Evolutionary conservation across 163 green algal species (phyloP).

Genomic region (Scenedesmus sp.): DNA sequence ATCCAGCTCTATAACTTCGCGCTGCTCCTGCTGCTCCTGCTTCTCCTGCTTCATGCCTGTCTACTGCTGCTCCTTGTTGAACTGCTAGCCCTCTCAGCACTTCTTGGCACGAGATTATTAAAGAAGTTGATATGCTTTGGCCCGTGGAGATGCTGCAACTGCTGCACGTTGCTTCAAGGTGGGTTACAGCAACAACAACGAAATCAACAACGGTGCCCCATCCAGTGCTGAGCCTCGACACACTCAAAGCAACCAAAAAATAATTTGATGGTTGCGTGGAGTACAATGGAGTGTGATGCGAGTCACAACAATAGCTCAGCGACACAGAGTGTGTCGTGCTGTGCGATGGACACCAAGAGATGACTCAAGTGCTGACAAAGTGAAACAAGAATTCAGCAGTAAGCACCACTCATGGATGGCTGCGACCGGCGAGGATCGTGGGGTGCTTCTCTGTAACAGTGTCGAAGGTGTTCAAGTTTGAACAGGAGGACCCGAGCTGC

Average conservation of each 20-base stretch:
- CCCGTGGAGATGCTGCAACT: neutral
- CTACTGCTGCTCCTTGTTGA: neutral
- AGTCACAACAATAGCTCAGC: neutral
- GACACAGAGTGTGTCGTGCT: neutral
- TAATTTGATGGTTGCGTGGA: neutral
- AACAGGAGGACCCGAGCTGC: neutral
- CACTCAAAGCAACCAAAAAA: neutral
- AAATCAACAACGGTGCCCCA: neutral
- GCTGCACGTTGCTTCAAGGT: neutral
- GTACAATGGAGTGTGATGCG: neutral
- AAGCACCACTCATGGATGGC: neutral
- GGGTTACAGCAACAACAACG: neutral
- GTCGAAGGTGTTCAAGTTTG: neutral
- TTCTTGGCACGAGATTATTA: neutral
- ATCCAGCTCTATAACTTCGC: neutral
- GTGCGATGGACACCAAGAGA: neutral
- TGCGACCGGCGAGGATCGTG: neutral
- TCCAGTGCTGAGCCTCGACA: neutral
- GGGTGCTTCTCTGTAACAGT: neutral
- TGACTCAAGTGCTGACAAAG: neutral
- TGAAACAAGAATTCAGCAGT: neutral
- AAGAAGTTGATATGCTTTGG: neutral
- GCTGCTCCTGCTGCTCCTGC: neutral
- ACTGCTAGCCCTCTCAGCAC: neutral
- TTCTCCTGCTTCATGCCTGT: neutral